These are phyloP conservation scores for Aspergillus nomiae DNA, from an alignment of 2,329 filamentous ascomycete species.

Conservation along the genomic window DNA sequence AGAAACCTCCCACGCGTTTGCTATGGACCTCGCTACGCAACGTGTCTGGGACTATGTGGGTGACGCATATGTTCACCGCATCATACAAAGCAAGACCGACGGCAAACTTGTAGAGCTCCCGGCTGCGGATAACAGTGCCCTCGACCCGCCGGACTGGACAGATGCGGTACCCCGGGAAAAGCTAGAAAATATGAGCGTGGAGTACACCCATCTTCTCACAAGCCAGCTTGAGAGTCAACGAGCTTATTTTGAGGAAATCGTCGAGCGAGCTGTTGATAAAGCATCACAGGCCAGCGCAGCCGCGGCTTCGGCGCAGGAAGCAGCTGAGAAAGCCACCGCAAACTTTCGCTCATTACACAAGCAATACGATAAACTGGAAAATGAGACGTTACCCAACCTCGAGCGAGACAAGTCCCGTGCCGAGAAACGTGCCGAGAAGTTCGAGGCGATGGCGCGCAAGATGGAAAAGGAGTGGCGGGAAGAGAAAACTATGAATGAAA, in stretches of 20 bases:
- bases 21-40: slow-evolving; percentile 89
- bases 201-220: slow-evolving; percentile 92
- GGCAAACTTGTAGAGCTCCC: slow-evolving; percentile 92
- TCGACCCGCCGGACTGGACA: slow-evolving; percentile 45
- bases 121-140: slow-evolving; percentile 50
- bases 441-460: slow-evolving; percentile 72
- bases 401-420: slow-evolving; percentile 74
- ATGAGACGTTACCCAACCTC: slow-evolving; percentile 64
- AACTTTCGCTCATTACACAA: slow-evolving; percentile 58
- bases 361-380: slow-evolving; percentile 55
- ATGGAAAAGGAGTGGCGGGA: slow-evolving; percentile 78
- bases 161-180: slow-evolving; percentile 59
- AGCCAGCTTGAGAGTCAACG: slow-evolving; percentile 92
- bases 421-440: slow-evolving; percentile 68
- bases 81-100: slow-evolving; percentile 91
- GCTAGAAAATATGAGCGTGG: slow-evolving; percentile 78
- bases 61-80: slow-evolving; percentile 91
- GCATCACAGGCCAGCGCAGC: slow-evolving; percentile 70
- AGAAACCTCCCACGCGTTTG: slow-evolving; percentile 83
- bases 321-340: slow-evolving; percentile 64
- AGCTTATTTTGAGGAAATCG: slow-evolving; percentile 89
- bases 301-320: slow-evolving; percentile 54
- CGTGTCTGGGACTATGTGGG: slow-evolving; percentile 98
- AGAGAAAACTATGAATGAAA: slow-evolving; percentile 81
- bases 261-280: slow-evolving; percentile 87